phyloP scores from a whole-genome alignment of 2,329 filamentous ascomycete species.

The Calonectria naviculata region DNA sequence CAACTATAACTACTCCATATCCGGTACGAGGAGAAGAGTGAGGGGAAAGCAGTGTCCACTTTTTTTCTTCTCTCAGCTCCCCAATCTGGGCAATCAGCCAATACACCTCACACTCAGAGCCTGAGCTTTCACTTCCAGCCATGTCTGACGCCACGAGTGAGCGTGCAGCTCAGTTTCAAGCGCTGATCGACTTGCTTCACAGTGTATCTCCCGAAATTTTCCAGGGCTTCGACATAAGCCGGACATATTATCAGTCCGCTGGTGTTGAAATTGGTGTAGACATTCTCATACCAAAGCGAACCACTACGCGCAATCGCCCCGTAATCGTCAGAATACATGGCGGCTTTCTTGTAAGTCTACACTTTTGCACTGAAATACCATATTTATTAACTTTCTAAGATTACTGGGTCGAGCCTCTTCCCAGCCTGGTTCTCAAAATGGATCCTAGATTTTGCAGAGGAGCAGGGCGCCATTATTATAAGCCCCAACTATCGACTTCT shows the following conservation, averaged over 20 bases:
- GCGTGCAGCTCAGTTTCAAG: background rate
- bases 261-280: slow-evolving; percentile 3
- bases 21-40: background rate
- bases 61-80: background rate
- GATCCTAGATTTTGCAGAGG: slow-evolving; percentile 2
- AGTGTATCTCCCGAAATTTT: slow-evolving; percentile 1
- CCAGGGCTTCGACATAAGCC: background rate
- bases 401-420: slow-evolving; percentile 13
- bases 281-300: background rate
- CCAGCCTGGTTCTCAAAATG: slow-evolving; percentile 18
- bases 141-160: background rate
- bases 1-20: background rate
- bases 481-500: slow-evolving; percentile 19
- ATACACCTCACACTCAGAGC: background rate
- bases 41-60: background rate
- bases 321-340: slow-evolving; percentile 18
- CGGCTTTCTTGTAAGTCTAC: slow-evolving; percentile 9
- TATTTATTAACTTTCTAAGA: background rate
- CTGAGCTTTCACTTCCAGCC: background rate
- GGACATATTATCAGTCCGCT: background rate
- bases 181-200: background rate
- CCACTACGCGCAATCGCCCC: background rate
- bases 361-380: background rate
- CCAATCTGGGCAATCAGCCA: background rate
- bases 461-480: slow-evolving; percentile 1